These are phyloP conservation scores for Cercospora zeae-maydis DNA, from an alignment of 2,329 filamentous ascomycete species.

Conservation along the genomic window DNA sequence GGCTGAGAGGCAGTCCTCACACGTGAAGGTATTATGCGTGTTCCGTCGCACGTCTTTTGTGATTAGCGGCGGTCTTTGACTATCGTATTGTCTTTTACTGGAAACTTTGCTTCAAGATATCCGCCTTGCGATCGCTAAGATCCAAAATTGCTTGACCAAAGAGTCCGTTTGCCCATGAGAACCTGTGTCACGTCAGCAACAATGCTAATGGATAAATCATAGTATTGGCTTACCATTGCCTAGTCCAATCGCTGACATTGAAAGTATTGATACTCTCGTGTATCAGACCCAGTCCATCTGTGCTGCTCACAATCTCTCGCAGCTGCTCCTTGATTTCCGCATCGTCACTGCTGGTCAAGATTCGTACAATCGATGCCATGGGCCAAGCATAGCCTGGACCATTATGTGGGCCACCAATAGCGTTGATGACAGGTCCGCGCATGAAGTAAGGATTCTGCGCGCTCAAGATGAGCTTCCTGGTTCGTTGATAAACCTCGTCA, in stretches of 20 bases:
- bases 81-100: slow-evolving; percentile 29
- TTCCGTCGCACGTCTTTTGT: not conserved
- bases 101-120: slow-evolving; percentile 43
- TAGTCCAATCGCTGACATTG: slow-evolving; percentile 46
- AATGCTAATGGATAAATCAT: not conserved
- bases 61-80: not conserved
- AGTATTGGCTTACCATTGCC: slow-evolving; percentile 43
- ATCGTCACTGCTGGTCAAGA: slow-evolving; percentile 49
- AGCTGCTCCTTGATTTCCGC: slow-evolving; percentile 46
- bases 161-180: slow-evolving; percentile 46
- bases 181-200: slow-evolving; percentile 33
- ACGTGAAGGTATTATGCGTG: not conserved
- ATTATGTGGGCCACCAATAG: slow-evolving; percentile 49
- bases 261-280: slow-evolving; percentile 53
- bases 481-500: slow-evolving; percentile 46
- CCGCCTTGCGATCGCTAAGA: slow-evolving; percentile 23
- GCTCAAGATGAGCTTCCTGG: slow-evolving; percentile 45
- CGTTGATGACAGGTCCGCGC: slow-evolving; percentile 47
- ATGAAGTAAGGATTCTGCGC: slow-evolving; percentile 50
- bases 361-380: slow-evolving; percentile 51
- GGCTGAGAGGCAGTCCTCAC: not conserved
- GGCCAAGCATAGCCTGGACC: slow-evolving; percentile 50
- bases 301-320: slow-evolving; percentile 46
- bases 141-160: slow-evolving; percentile 27
- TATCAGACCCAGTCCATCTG: slow-evolving; percentile 48